Percentiles rank a stretch among this genome's conserved stretches.
Evolutionary conservation across 1,139 yeast species (phyloP).

Genomic region (Geotrichum klebahnii): DNA sequence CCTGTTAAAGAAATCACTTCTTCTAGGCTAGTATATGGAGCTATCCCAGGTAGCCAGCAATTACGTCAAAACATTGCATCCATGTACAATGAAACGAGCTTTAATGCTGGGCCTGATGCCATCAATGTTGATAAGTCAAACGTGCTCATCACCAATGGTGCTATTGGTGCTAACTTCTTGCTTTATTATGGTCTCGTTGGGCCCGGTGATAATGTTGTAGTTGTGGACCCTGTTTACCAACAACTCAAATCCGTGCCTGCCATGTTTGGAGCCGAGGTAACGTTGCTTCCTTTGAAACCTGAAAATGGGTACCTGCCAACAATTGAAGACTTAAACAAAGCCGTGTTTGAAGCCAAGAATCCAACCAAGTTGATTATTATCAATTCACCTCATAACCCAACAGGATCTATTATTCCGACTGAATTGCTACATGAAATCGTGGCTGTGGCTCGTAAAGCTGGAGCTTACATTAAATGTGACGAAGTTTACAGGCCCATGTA

Average conservation of each 20-base stretch:
- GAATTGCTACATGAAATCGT: conserved; percentile 41
- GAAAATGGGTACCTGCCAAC: conserved; percentile 43
- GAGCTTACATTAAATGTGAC: conserved; percentile 47
- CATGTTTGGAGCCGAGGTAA: conserved; percentile 48
- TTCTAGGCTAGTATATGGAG: conserved; percentile 46
- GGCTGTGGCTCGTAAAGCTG: conserved; percentile 40
- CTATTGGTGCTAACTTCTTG: conserved; percentile 56
- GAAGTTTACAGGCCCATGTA: conserved; percentile 57
- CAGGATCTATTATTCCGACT: conserved; percentile 48
- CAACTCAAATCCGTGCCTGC: conserved; percentile 23
- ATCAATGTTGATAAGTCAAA: conserved; percentile 35
- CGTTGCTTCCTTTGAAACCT: conserved; percentile 38
- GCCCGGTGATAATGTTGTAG: conserved; percentile 49
- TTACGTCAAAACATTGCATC: conserved; percentile 42
- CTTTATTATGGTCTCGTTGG: conserved; percentile 47
- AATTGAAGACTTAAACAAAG: conserved; percentile 36
- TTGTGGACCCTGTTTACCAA: conserved; percentile 43
- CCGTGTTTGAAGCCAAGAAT: conserved; percentile 32
- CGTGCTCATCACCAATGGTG: conserved; percentile 53
- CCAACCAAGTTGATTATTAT: conserved; percentile 48
- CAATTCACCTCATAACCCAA: conserved; percentile 56
- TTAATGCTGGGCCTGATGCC: conserved; percentile 17
- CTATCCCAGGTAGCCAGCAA: conserved; percentile 47
- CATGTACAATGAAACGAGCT: conserved; percentile 39
- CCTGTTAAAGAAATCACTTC: conserved; percentile 28